Percentiles rank a stretch among this genome's conserved stretches.
These are phyloP conservation scores for Neobulgaria alba DNA, from an alignment of 2,329 filamentous ascomycete species.

Conservation along the genomic window DNA sequence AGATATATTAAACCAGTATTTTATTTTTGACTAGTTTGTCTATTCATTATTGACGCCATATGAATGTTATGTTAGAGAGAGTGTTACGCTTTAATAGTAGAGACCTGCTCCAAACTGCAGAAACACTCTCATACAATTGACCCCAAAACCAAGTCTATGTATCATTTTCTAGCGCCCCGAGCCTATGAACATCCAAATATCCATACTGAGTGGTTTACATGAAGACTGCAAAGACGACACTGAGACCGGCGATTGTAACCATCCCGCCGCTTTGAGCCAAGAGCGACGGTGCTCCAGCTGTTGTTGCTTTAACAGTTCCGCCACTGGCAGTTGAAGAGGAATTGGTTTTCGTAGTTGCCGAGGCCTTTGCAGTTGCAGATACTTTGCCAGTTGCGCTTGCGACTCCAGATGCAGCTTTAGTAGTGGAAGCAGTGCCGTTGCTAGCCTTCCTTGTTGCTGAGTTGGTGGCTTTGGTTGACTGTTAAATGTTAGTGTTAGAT, in stretches of 20 bases:
- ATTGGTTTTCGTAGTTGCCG: conserved; percentile 23
- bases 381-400: neutral
- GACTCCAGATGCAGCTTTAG: neutral
- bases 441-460: conserved; percentile 8
- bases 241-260: conserved; percentile 23
- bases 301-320: conserved; percentile 9
- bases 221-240: conserved; percentile 26
- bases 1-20: too few relatives aligned
- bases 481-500: too few relatives aligned
- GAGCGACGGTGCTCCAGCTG: conserved; percentile 15
- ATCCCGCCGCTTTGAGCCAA: conserved; percentile 22
- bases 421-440: conserved; percentile 4
- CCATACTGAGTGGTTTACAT: conserved; percentile 18
- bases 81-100: neutral
- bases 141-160: neutral
- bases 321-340: conserved; percentile 18
- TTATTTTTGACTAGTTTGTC: conserved; percentile 5
- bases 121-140: neutral
- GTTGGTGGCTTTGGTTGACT: conserved; percentile 7
- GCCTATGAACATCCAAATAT: neutral
- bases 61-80: neutral
- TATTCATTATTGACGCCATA: neutral
- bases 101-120: neutral
- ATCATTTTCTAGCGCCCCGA: neutral
- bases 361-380: conserved; percentile 6